Evolutionary conservation across 2,329 filamentous ascomycete genomes (phyloP).

Genomic region (Diplocarpon rosae): DNA sequence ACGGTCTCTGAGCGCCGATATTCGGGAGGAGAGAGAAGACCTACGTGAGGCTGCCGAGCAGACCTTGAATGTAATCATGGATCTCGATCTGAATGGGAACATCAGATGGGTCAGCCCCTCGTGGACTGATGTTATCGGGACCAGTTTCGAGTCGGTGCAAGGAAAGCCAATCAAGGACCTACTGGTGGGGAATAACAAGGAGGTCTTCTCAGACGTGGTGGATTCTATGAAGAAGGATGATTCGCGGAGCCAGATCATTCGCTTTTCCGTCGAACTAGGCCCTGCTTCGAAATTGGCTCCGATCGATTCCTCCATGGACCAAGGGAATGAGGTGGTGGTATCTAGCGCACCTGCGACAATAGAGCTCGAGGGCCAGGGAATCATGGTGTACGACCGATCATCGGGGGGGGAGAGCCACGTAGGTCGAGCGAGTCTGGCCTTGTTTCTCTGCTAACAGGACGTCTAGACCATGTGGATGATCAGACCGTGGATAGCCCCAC

Average conservation of each 20-base stretch:
- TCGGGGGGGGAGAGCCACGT: slow-evolving; percentile 85
- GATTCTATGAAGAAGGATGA: slow-evolving; percentile 89
- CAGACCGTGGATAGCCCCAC: slow-evolving; percentile 74
- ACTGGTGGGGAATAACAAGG: slow-evolving; percentile 65
- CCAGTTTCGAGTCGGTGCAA: slow-evolving; percentile 57
- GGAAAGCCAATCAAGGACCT: slow-evolving; percentile 72
- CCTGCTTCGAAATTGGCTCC: slow-evolving; percentile 54
- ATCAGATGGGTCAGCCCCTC: slow-evolving; percentile 96
- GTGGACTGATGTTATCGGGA: slow-evolving; percentile 88
- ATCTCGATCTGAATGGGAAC: slow-evolving; percentile 79
- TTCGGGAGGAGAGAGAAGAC: slow-evolving; percentile 86
- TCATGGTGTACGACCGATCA: slow-evolving; percentile 90
- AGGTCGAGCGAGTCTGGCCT: slow-evolving; percentile 32
- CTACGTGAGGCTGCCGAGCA: slow-evolving; percentile 92
- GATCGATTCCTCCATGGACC: slow-evolving; percentile 20
- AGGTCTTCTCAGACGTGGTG: slow-evolving; percentile 70
- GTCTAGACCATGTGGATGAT: slow-evolving; percentile 98
- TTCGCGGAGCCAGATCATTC: slow-evolving; percentile 80
- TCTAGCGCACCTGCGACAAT: slow-evolving; percentile 42
- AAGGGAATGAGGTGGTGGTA: slow-evolving; percentile 20
- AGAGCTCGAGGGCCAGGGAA: slow-evolving; percentile 89
- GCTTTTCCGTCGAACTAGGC: slow-evolving; percentile 64
- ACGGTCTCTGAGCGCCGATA: slow-evolving; percentile 71
- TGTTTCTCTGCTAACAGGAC: slow-evolving; percentile 21
- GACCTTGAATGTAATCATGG: slow-evolving; percentile 91